Percentiles rank a stretch among this genome's conserved stretches.
Conservation (phyloP, 192 early-diverging fungal species). For the Linnemannia elongata region DNA sequence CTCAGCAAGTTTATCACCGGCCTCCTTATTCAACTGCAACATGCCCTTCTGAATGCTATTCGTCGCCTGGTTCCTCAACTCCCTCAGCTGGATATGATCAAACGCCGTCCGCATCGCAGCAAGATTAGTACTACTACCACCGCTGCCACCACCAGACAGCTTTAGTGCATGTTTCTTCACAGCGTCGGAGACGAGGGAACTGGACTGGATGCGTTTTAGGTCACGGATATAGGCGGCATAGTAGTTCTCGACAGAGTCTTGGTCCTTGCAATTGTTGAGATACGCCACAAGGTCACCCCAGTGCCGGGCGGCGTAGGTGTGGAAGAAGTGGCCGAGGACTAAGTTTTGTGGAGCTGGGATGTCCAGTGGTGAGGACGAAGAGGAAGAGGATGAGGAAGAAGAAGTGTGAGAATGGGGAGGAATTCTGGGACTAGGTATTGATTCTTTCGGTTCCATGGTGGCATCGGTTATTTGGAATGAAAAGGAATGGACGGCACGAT, state of each 20-base stretch:
- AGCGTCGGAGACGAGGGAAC: not conserved
- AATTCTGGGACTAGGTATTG: not conserved
- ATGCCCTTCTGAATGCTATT: not conserved
- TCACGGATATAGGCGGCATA: not conserved
- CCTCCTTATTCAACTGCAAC: slow-evolving; percentile 2
- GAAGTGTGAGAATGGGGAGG: not conserved
- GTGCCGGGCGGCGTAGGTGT: not conserved
- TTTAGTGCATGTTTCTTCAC: not conserved
- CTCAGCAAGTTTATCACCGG: not conserved
- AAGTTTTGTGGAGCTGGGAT: not conserved
- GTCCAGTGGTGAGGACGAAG: not conserved
- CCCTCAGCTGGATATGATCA: not conserved
- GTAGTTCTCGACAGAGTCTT: not conserved
- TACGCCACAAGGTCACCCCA: not conserved
- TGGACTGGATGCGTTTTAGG: not conserved
- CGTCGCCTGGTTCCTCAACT: not conserved
- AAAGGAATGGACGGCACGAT: not conserved
- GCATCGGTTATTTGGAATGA: not conserved
- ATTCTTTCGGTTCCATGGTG: not conserved
- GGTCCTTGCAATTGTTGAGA: not conserved
- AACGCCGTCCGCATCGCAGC: not conserved
- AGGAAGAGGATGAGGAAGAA: not conserved
- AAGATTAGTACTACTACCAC: not conserved
- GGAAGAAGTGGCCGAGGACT: not conserved
- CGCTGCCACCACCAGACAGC: not conserved